These are phyloP conservation scores for Setaria viridis DNA, from an alignment of 202 grass and related monocot species.

Conservation along the genomic window DNA sequence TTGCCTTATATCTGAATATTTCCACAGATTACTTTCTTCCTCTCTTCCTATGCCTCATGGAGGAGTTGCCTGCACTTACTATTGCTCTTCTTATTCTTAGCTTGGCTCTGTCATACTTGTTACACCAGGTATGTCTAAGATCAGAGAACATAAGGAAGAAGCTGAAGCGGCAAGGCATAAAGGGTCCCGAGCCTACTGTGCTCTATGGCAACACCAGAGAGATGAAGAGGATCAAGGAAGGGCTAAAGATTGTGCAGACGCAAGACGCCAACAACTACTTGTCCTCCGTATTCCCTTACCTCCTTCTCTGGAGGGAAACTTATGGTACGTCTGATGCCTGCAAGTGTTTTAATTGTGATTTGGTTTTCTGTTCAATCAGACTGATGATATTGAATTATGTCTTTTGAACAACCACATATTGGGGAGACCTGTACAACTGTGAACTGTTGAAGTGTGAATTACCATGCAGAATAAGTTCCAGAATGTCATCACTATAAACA, in stretches of 20 bases:
- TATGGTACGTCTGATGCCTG: constrained; percentile 57
- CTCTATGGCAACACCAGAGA: constrained; percentile 71
- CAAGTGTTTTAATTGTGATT: neutral
- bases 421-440: neutral
- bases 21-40: neutral
- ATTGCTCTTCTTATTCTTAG: constrained; percentile 39
- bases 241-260: constrained; percentile 30
- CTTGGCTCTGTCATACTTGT: constrained; percentile 48
- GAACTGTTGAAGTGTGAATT: neutral
- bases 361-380: constrained; percentile 23
- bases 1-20: constrained; percentile 28
- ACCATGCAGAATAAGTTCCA: neutral
- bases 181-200: constrained; percentile 61
- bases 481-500: neutral
- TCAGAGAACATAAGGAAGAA: constrained; percentile 58
- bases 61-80: constrained; percentile 7
- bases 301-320: constrained; percentile 62
- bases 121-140: constrained; percentile 46
- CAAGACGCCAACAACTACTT: constrained; percentile 55
- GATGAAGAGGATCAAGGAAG: constrained; percentile 59
- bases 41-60: constrained; percentile 38
- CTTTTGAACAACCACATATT: neutral
- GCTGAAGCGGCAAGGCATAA: constrained; percentile 67
- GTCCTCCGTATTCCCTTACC: constrained; percentile 61
- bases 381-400: neutral